Evolutionary conservation across 148 eudicot species (phyloP).

Genomic region (Camellia lanceoleosa): DNA sequence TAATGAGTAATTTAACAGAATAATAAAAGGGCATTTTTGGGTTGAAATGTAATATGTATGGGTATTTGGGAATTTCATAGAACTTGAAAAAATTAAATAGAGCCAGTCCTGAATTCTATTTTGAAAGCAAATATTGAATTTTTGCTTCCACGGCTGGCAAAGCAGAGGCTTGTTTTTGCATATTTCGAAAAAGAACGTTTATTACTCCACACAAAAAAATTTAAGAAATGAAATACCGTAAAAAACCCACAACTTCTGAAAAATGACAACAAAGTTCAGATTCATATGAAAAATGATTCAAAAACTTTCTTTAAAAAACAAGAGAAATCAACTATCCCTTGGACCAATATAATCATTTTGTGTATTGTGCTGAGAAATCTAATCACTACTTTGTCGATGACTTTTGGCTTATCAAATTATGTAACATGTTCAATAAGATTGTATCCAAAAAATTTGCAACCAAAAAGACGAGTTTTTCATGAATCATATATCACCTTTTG

Average conservation of each 20-base stretch:
- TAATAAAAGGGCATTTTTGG: neutral
- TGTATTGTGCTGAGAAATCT: no score
- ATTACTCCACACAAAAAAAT: neutral
- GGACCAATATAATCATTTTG: neutral
- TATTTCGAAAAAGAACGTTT: neutral
- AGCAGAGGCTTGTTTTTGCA: neutral
- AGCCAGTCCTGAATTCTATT: neutral
- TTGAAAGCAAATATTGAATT: conserved; percentile 9
- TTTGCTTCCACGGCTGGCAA: conserved; percentile 11
- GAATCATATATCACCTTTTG: neutral
- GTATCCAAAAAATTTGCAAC: neutral
- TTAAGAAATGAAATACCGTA: neutral
- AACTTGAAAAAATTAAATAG: neutral
- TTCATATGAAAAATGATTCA: neutral
- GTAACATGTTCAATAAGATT: no score
- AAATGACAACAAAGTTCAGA: neutral
- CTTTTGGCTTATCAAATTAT: no score
- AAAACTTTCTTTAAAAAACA: neutral
- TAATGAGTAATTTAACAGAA: neutral
- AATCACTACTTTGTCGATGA: no score
- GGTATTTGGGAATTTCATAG: neutral
- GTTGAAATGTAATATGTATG: neutral
- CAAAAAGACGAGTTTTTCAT: neutral
- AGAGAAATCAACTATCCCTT: neutral
- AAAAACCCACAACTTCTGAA: neutral